phyloP scores from a whole-genome alignment of 2,329 filamentous ascomycete genomes.

The Diaporthe amygdali region DNA sequence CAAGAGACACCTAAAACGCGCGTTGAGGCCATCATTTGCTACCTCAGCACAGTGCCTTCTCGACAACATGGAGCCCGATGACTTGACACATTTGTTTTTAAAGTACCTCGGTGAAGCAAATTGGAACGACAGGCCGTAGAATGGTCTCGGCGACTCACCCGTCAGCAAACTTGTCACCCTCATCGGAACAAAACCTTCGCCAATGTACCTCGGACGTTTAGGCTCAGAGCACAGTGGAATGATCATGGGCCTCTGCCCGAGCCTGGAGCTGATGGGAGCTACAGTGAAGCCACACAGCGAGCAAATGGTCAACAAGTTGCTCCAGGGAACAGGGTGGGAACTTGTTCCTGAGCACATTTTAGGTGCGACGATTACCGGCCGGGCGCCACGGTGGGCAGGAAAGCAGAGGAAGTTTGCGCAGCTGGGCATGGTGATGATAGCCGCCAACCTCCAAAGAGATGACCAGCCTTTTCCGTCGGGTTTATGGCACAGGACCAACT shows the following conservation, averaged over 20 bases:
- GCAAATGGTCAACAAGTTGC: no score
- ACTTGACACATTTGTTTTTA: neutral
- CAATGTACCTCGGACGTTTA: neutral
- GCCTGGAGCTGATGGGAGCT: neutral
- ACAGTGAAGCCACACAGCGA: neutral
- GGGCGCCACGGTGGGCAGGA: no score
- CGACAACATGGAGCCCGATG: neutral
- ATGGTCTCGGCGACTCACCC: no score
- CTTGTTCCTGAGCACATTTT: neutral
- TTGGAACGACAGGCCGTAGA: neutral
- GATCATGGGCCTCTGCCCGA: neutral
- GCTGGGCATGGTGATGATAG: neutral
- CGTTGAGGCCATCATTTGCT: neutral
- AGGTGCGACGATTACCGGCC: neutral
- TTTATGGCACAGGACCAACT: neutral
- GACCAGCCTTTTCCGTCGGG: no score
- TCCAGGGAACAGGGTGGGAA: neutral
- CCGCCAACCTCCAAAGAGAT: neutral
- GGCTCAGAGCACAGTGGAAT: fast-evolving
- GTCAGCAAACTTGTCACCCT: neutral
- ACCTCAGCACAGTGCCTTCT: neutral
- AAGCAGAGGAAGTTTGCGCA: neutral
- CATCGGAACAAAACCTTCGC: neutral
- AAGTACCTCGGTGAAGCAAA: neutral
- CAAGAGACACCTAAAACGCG: neutral